phyloP scores from a whole-genome alignment of 192 early-diverging fungal species.

The Linnemannia schmuckeri region DNA sequence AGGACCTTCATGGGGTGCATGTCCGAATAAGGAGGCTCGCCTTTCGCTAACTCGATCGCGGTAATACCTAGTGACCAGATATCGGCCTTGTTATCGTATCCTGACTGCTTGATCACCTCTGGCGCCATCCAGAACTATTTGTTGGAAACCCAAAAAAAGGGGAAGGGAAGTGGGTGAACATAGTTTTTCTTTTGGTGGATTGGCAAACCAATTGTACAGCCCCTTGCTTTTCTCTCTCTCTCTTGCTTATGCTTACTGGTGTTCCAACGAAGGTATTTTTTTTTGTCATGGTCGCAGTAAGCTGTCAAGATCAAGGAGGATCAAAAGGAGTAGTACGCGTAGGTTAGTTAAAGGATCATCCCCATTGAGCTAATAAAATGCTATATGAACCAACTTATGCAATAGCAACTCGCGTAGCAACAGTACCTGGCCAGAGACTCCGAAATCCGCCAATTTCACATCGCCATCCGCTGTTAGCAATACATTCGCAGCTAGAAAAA shows the following conservation, averaged over 20 bases:
- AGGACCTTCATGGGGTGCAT: slow-evolving; percentile 97
- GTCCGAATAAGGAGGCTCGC: slow-evolving; percentile 93
- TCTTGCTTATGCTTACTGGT: slow-evolving; percentile 65
- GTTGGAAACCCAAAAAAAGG: neutral
- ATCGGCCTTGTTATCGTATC: slow-evolving; percentile 96
- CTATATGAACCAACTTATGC: neutral
- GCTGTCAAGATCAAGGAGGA: slow-evolving; percentile 25
- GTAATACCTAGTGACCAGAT: slow-evolving; percentile 99
- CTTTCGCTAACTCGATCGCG: slow-evolving; percentile 95
- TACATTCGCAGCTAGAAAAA: slow-evolving; percentile 83
- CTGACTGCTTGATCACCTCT: slow-evolving; percentile 94
- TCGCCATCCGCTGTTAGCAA: slow-evolving; percentile 63
- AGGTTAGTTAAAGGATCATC: neutral
- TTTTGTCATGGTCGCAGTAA: slow-evolving; percentile 92
- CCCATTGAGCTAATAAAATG: neutral
- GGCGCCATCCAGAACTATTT: slow-evolving; percentile 91
- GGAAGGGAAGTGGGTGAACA: neutral
- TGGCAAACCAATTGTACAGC: neutral
- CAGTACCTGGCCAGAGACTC: slow-evolving; percentile 90
- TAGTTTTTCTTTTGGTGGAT: neutral
- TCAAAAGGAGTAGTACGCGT: neutral
- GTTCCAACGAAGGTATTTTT: slow-evolving; percentile 99
- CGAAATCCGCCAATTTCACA: slow-evolving; percentile 98
- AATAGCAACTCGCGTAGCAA: neutral
- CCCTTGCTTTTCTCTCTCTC: neutral